Evolutionary conservation across 257 asterid species (phyloP).

Genomic region (Salvia rosmarinus): DNA sequence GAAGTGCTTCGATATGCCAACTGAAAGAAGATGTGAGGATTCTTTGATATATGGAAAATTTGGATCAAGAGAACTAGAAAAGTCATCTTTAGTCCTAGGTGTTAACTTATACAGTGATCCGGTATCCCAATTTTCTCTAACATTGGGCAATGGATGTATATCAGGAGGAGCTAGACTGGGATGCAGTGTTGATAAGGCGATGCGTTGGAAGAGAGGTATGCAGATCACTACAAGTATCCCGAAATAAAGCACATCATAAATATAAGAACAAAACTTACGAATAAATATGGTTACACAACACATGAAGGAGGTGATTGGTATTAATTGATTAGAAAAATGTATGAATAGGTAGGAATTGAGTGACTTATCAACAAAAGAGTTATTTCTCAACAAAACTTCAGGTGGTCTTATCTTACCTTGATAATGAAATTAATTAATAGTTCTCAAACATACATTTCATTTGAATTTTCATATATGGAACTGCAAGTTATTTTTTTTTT

Average conservation of each 20-base stretch:
- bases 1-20: not conserved
- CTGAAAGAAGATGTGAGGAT: not conserved
- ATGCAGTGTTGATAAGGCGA: conserved; percentile 59
- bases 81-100: conserved; percentile 4
- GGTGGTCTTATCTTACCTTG: conserved; percentile 2
- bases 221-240: not conserved
- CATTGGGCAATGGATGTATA: conserved; percentile 36
- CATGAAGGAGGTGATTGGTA: too few species aligned
- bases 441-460: conserved; percentile 1
- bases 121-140: conserved; percentile 31
- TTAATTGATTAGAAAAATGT: too few species aligned
- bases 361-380: not conserved
- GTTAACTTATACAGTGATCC: conserved; percentile 8
- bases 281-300: not conserved
- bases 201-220: conserved; percentile 93
- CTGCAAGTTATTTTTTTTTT: not conserved
- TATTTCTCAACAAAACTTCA: not conserved
- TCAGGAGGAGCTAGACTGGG: conserved; percentile 90
- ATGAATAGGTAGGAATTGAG: too few species aligned
- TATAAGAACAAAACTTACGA: conserved; percentile 14
- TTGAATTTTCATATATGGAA: not conserved
- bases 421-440: not conserved
- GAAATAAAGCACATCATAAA: not conserved
- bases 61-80: conserved; percentile 1
- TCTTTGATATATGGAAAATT: not conserved